Evolutionary conservation across 352 stramenopile species (phyloP), one percentile per base, ranked within the genome.

Genomic region (Phytophthora ramorum): DNA sequence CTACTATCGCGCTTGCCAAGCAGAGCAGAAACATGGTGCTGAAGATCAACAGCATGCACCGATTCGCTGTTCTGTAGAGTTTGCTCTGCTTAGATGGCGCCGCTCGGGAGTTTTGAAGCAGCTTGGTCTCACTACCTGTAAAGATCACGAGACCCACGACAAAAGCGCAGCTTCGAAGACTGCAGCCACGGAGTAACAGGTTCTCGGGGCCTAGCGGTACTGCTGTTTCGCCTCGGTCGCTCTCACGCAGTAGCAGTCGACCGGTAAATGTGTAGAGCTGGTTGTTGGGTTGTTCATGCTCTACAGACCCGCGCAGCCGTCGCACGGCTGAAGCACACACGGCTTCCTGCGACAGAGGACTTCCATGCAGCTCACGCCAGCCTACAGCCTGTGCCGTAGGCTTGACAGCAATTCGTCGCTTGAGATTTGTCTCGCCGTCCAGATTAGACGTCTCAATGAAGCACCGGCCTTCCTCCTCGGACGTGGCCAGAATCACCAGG

Each of bases 151-250:
- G 20, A 28, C 96, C 97, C 46, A 98, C 78, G 8, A 97, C 85
- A 83, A 95, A 99, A 35, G 97, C 85, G 17, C 94, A 98, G 79
- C 98, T 99, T 44, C 96, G 85, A 3, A 99, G 69, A 7, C 95
- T 85, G 52, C 92, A 97, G 12, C 96, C 96, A 26, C 97, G 89
- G 7, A 99, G 76, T 19, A 99, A 78, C 30, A 99, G 71, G 62
- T 98, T 98, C 30, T 76, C 97, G 49, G 54, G 89, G 7, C 79
- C 76, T 10, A 86, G 50, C 0, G 76, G 63, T 0, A 73, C 60
- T 30, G 61, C 67, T 5, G 58, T 76, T 20, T 71, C 67, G 0
- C 47, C 53, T 44, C 50, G 50, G 22, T 65, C 59, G 3, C 56
- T 49, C 1, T 75, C 69, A 9, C 59, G 46, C 0, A 93, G 63